phyloP scores from a whole-genome alignment of 2,329 filamentous ascomycete genomes.

The Calonectria honghensis region DNA sequence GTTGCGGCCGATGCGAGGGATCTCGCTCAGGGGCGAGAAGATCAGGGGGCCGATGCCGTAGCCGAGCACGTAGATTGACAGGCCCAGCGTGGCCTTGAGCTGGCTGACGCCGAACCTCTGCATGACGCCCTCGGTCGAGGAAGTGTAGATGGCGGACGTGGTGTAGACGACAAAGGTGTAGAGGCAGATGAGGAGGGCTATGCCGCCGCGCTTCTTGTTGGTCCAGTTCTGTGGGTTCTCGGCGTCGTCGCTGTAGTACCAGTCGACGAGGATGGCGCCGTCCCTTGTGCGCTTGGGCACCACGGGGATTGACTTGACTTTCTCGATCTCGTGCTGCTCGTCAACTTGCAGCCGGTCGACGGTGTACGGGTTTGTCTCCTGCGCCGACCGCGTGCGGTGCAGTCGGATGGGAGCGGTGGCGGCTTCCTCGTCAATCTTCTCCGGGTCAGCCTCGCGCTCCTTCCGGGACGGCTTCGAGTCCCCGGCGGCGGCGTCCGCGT shows the following conservation, averaged over 20 bases:
- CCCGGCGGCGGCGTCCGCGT: conserved; percentile 34
- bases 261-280: conserved; percentile 71
- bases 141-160: conserved; percentile 68
- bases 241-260: conserved; percentile 73
- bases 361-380: conserved; percentile 49
- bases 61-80: conserved; percentile 78
- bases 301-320: conserved; percentile 68
- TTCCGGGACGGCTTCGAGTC: conserved; percentile 30
- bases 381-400: conserved; percentile 51
- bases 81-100: conserved; percentile 72
- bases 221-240: conserved; percentile 76
- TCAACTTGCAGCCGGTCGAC: conserved; percentile 54
- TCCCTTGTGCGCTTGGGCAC: conserved; percentile 69
- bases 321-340: conserved; percentile 61
- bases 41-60: conserved; percentile 79
- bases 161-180: conserved; percentile 78
- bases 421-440: conserved; percentile 24
- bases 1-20: conserved; percentile 80
- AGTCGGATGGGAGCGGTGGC: conserved; percentile 40
- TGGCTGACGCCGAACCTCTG: conserved; percentile 71
- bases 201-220: conserved; percentile 62
- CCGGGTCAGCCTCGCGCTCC: conserved; percentile 44
- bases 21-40: conserved; percentile 80
- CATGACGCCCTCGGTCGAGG: conserved; percentile 69
- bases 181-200: conserved; percentile 68